Base-by-base conservation (phyloP, 2,329 filamentous ascomycete genomes). In the Aspergillus hiratsukae region DNA sequence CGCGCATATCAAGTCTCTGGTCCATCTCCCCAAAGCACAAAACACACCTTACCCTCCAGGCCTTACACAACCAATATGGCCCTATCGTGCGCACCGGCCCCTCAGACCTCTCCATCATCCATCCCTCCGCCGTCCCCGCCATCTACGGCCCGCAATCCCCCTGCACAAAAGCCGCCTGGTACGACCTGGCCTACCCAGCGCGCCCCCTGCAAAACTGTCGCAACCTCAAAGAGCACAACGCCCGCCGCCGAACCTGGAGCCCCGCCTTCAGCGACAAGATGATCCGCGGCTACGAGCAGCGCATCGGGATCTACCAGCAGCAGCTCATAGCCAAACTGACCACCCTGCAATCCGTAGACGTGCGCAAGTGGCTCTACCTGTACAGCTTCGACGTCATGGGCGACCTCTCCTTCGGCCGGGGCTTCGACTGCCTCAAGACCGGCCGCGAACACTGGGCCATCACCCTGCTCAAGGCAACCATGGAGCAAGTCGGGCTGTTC, bases 101-200 rank as follows among this genome's bases (percentile, higher is more conserved):
- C 1, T 67, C 66, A 8, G 67, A 71, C 7, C 61, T 76, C 11
- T 75, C 72, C 9, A 70, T 76, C 49, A 64, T 59, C 4, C 62
- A 75, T 53, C 67, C 75, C 45, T 59, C 73, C 60, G 70, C 64
- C 56, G 61, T 76, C 58, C 55, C 74, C 61, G 54, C 61, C 52
- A 70, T 78, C 11, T 76, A 76, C 49, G 75, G 74, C 0, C 51
- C 64, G 4, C 64, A 69, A 27, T 68, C 76, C 2, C 68, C 68
- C 58, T 78, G 75, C 35, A 62, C 57, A 19, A 81, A 80, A 57
- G 64, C 62, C 1, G 61, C 68, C 0, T 80, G 72, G 70, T 81
- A 81, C 59, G 70, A 72, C 25, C 51, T 55, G 28, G 69, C 64
- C 11, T 49, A 49, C n/a, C 74, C 72, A 21, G 63, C 69, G 11